These are phyloP conservation scores for Colletotrichum sp. DNA, from an alignment of 2,329 filamentous ascomycete genomes.

Conservation along the genomic window DNA sequence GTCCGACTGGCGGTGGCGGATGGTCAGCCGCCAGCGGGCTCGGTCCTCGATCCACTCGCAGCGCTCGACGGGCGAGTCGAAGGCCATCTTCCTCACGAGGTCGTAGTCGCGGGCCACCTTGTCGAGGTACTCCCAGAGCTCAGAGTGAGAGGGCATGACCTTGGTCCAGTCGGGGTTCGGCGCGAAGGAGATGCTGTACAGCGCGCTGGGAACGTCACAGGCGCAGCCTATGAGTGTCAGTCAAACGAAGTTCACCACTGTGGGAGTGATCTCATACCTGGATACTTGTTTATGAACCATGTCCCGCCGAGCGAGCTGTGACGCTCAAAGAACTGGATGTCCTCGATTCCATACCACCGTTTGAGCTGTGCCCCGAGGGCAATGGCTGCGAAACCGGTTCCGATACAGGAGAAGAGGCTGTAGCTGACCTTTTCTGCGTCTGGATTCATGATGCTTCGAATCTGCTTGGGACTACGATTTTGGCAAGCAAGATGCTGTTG, in stretches of 20 bases:
- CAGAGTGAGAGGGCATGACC: constrained; percentile 58
- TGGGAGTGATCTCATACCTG: constrained; percentile 37
- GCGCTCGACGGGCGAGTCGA: constrained; percentile 37
- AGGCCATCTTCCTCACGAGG: constrained; percentile 41
- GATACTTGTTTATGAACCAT: constrained; percentile 65
- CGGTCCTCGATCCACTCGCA: constrained; percentile 43
- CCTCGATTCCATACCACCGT: constrained; percentile 60
- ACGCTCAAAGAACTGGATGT: constrained; percentile 66
- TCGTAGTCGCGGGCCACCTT: constrained; percentile 52
- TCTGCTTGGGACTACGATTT: background rate
- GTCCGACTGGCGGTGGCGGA: constrained; percentile 29
- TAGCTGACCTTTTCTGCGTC: constrained; percentile 24
- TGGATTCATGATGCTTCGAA: background rate
- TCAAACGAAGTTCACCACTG: background rate
- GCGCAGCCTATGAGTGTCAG: constrained; percentile 37
- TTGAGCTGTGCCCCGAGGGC: constrained; percentile 64
- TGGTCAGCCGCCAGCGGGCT: constrained; percentile 37
- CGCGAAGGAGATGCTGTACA: constrained; percentile 69
- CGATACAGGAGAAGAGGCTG: constrained; percentile 52
- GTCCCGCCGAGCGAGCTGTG: constrained; percentile 64
- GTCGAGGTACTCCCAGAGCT: constrained; percentile 64
- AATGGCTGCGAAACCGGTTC: constrained; percentile 67
- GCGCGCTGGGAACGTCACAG: constrained; percentile 63
- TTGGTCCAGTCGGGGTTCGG: constrained; percentile 66
- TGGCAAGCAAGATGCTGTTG: background rate